Conservation (phyloP, 352 stramenopile species). For the Globisporangium middletonii region DNA sequence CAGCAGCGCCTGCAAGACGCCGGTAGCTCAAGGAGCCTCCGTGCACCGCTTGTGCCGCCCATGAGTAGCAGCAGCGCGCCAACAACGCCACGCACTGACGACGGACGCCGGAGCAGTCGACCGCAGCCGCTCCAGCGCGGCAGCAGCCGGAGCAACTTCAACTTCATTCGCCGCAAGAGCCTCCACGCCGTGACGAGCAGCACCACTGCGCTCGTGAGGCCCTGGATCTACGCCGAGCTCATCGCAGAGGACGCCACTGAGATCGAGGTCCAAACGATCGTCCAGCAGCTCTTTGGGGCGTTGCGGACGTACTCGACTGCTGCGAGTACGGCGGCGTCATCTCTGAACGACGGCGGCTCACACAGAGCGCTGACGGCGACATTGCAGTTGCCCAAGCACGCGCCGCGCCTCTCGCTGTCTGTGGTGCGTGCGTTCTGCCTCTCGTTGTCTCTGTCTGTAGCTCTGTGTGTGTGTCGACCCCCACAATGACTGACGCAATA, state of each 20-base stretch:
- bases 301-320: conserved; percentile 13
- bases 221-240: conserved; percentile 54
- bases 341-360: too few species aligned
- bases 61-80: background rate
- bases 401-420: conserved; percentile 19
- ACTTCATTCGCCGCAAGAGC: conserved; percentile 17
- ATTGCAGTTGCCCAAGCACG: conserved; percentile 5
- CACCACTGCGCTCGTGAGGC: background rate
- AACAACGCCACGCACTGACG: background rate
- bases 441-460: conserved; percentile 2
- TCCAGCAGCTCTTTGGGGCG: conserved; percentile 31
- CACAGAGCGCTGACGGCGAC: conserved; percentile 1
- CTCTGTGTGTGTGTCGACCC: background rate
- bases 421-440: conserved; percentile 20
- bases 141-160: conserved; percentile 10
- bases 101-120: conserved; percentile 1
- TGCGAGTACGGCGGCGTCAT: background rate
- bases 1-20: conserved; percentile 10
- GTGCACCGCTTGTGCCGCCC: too few species aligned
- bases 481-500: background rate
- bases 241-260: conserved; percentile 21
- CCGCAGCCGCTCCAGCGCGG: conserved; percentile 1
- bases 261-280: background rate
- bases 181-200: background rate
- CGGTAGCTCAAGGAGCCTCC: background rate